Conservation (phyloP, 106 monocot genomes). For the Phalaenopsis aphrodite region DNA sequence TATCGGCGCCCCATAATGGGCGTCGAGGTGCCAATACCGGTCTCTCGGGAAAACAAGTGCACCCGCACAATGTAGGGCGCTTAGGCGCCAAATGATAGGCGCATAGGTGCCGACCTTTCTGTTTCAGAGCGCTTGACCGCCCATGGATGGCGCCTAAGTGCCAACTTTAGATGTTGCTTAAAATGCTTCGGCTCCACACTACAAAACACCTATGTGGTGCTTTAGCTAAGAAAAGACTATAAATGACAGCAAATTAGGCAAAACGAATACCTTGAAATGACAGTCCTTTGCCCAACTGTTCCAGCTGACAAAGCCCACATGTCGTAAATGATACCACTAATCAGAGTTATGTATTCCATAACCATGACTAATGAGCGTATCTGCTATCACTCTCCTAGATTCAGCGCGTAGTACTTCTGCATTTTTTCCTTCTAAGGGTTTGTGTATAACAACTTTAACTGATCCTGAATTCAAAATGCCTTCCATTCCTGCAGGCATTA, state of each 20-base stretch:
- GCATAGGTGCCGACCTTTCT: no score
- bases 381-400: conserved; percentile 58
- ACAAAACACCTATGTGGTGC: background rate
- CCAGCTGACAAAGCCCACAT: background rate
- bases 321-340: conserved; percentile 2
- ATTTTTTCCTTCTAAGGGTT: conserved; percentile 62
- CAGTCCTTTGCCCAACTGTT: background rate
- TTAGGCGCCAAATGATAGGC: no score
- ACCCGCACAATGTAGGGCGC: no score
- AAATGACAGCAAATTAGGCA: background rate
- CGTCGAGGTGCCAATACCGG: no score
- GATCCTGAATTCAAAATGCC: conserved; percentile 51
- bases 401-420: conserved; percentile 54
- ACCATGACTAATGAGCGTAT: conserved; percentile 63
- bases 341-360: conserved; percentile 12
- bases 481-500: conserved; percentile 93
- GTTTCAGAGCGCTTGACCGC: no score
- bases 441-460: conserved; percentile 86
- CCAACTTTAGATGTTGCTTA: no score
- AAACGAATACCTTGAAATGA: conserved; percentile 3
- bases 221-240: background rate
- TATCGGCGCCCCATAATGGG: no score
- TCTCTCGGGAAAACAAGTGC: no score
- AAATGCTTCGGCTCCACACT: no score
- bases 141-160: no score